A percentile compares a stretch with the other conserved stretches of the same genome.
These are phyloP conservation scores for Candida pseudocylindracea DNA, from an alignment of 1,139 yeast species.

Conservation along the genomic window DNA sequence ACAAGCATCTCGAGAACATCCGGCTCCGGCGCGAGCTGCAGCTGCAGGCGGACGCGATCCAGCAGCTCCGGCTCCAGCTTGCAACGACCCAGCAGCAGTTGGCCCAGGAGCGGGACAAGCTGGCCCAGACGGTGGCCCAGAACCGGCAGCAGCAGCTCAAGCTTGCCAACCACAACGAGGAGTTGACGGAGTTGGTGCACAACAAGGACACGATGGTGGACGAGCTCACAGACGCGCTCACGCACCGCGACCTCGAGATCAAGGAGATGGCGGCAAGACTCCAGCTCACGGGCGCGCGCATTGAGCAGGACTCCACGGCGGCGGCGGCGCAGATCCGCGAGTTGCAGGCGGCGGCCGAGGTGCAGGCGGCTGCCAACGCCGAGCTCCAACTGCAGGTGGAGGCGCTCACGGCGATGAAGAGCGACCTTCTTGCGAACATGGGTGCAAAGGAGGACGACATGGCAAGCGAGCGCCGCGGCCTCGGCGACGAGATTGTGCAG, in stretches of 20 bases:
- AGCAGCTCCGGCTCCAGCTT: background rate
- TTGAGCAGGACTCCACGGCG: background rate
- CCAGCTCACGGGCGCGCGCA: background rate
- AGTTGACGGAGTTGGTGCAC: background rate
- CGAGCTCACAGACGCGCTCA: constrained; percentile 5
- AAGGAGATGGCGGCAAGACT: background rate
- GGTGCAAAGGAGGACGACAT: constrained; percentile 39
- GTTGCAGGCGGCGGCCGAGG: background rate
- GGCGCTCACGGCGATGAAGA: constrained; percentile 21
- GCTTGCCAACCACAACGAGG: constrained; percentile 2
- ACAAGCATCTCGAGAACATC: constrained; percentile 21
- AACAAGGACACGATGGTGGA: constrained; percentile 11
- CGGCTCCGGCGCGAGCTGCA: constrained; percentile 12
- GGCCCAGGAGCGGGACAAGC: no score
- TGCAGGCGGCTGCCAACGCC: no score
- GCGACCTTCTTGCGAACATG: constrained; percentile 44
- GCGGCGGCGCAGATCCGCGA: constrained; percentile 3
- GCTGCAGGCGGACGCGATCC: constrained; percentile 4
- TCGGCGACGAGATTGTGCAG: constrained; percentile 25
- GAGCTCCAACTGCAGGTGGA: background rate
- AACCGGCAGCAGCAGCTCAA: background rate
- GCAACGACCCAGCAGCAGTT: background rate
- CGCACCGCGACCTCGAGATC: constrained; percentile 7
- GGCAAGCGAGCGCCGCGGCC: constrained; percentile 24
- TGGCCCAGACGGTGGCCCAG: background rate